Percentiles rank a stretch among this genome's conserved stretches.
These are phyloP conservation scores for Auxenochlorella protothecoides DNA, from an alignment of 139 green algal genomes.

Conservation along the genomic window DNA sequence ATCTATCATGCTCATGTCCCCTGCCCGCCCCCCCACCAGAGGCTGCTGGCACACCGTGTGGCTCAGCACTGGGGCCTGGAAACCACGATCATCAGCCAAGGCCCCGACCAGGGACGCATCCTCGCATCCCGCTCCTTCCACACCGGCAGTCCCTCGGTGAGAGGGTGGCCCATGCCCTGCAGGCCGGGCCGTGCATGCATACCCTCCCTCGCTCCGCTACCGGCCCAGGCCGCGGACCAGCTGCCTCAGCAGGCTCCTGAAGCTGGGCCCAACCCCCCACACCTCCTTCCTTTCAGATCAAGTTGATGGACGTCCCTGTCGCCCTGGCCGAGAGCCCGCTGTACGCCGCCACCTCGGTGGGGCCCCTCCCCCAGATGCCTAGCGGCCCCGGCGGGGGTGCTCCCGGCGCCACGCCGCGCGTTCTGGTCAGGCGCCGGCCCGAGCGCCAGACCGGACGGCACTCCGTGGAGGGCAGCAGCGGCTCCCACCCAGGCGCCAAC, in stretches of 20 bases:
- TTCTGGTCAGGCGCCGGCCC: slow-evolving; percentile 13
- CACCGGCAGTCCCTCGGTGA: not conserved
- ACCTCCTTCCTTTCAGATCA: not conserved
- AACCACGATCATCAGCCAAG: slow-evolving; percentile 30
- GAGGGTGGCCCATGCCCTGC: no score
- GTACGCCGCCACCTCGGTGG: no score
- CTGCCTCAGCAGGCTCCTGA: no score
- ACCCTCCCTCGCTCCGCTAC: no score
- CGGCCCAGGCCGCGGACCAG: no score
- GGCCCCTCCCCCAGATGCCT: no score
- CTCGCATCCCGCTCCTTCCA: slow-evolving; percentile 6
- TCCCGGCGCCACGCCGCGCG: slow-evolving; percentile 6
- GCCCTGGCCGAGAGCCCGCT: not conserved
- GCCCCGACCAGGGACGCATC: slow-evolving; percentile 27
- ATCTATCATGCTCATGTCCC: not conserved
- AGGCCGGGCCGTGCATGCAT: no score
- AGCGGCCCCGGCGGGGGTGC: not conserved
- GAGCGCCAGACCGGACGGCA: not conserved
- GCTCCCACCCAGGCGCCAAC: no score
- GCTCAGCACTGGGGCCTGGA: slow-evolving; percentile 43
- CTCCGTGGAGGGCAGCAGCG: no score
- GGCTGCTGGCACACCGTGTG: slow-evolving; percentile 31
- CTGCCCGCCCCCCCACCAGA: slow-evolving; percentile 6
- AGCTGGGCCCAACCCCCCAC: no score
- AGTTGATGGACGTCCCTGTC: slow-evolving; percentile 11